These are phyloP conservation scores for Noccaea caerulescens DNA, from an alignment of 345 rosid species.

Conservation along the genomic window DNA sequence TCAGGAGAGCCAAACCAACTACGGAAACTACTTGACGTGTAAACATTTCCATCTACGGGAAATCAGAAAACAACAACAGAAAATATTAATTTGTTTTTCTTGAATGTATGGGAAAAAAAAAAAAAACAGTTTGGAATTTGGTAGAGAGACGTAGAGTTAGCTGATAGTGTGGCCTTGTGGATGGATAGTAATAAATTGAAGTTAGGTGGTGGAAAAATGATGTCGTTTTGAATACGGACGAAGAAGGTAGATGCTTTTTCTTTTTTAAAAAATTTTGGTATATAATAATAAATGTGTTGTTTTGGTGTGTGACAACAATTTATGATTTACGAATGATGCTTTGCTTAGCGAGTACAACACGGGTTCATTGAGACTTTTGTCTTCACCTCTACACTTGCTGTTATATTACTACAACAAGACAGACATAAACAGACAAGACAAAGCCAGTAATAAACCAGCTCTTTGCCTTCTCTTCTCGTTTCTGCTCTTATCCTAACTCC, in stretches of 20 bases:
- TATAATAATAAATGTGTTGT: conserved; percentile 15
- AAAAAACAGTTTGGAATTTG: not conserved
- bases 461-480: conserved; percentile 25
- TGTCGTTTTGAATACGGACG: conserved; percentile 24
- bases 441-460: conserved; percentile 16
- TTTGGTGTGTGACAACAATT: conserved; percentile 26
- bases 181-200: not conserved
- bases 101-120: not conserved
- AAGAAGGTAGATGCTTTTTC: conserved; percentile 6
- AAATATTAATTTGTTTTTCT: not conserved
- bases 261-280: not conserved
- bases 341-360: conserved; percentile 39
- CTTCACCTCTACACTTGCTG: conserved; percentile 38
- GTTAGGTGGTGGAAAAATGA: conserved; percentile 33
- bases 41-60: not conserved
- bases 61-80: not conserved
- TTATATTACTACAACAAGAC: conserved; percentile 30
- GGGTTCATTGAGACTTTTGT: conserved; percentile 32
- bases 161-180: not conserved
- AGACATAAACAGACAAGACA: conserved; percentile 9
- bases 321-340: conserved; percentile 26
- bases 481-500: conserved; percentile 24
- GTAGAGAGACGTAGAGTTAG: conserved; percentile 3
- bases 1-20: not conserved
- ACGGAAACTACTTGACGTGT: not conserved